Evolutionary conservation across 2,329 filamentous ascomycete genomes (phyloP), one percentile per base, ranked within the genome.

Genomic region (Trichophaea hybrida): DNA sequence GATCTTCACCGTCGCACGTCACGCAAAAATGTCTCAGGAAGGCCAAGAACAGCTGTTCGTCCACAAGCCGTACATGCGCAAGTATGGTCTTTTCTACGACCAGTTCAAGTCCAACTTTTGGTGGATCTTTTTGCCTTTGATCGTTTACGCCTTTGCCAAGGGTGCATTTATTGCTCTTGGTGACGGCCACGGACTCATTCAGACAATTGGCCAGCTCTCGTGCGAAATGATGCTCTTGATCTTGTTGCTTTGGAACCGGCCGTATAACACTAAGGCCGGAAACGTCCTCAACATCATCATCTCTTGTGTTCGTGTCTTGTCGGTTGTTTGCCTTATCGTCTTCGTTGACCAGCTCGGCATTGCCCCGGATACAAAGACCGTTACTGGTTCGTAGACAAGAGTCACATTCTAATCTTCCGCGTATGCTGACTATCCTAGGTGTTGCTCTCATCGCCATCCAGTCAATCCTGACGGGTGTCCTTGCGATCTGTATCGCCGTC

Each of bases 31-130:
- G 69, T 57, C 62, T 37, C 73, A 79, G 0, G 77, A 78, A 13
- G 80, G 76, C 10, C 40, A 55, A 31, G 63, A 65, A 32, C 58
- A 60, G 34, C 78, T 98, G 6, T 97, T 89, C 72, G 86, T 96
- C 61, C 80, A 97, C 74, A 94, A 93, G 76, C 80, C 85, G 60
- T 83, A 85, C 44, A 96, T 93, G 90, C 79, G 88, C 71, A 94
- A 93, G 75, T 98, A 98, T 78, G 93, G 87, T 69, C 78, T 96
- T 63, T 97, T 98, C 75, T 98, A 98, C 76, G 93, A 97, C 69
- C 85, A 84, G 68, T 97, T 95, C 78, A 89, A 88, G 75, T 88
- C 86, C 73, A 82, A 84, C 68, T 95, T 91, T 76, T 98, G 93
- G 93, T 97, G 91, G 91, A 74, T 96, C 31, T 97, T 98, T 70